A percentile compares a stretch with the other conserved stretches of the same genome.
These are phyloP conservation scores for Mycena venus DNA, from an alignment of 768 basidiomycete species.

Conservation along the genomic window DNA sequence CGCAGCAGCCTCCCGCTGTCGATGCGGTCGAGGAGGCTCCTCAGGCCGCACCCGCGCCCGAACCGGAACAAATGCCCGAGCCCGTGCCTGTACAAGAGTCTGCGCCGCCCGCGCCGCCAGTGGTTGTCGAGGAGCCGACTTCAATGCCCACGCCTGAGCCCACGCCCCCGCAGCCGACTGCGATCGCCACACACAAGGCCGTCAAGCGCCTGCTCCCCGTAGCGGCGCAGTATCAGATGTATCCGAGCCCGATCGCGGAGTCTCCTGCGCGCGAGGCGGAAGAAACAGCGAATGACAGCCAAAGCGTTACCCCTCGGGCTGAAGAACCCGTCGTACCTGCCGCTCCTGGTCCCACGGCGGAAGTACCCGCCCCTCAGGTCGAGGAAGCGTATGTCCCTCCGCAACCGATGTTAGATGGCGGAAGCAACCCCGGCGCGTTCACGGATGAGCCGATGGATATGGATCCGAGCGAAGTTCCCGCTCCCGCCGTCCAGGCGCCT, in stretches of 20 bases:
- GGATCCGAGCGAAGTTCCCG: slow-evolving; percentile 45
- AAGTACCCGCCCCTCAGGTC: slow-evolving; percentile 19
- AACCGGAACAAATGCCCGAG: neutral
- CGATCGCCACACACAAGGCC: slow-evolving; percentile 35
- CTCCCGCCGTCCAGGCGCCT: slow-evolving; percentile 36
- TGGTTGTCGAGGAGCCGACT: neutral
- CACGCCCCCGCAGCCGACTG: slow-evolving; percentile 39
- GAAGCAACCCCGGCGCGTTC: slow-evolving; percentile 64
- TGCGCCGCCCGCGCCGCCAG: neutral
- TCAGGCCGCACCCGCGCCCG: neutral
- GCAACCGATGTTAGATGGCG: slow-evolving; percentile 51
- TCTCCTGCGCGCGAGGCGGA: slow-evolving; percentile 74
- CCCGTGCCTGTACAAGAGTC: too few species aligned
- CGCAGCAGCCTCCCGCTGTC: neutral
- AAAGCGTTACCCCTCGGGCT: slow-evolving; percentile 49
- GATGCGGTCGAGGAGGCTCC: too few species aligned
- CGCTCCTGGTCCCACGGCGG: slow-evolving; percentile 18
- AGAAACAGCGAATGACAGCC: slow-evolving; percentile 46
- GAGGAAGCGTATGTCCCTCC: slow-evolving; percentile 51
- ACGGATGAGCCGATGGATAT: slow-evolving; percentile 65
- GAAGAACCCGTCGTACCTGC: slow-evolving; percentile 39
- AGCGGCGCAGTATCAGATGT: slow-evolving; percentile 38
- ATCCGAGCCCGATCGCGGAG: slow-evolving; percentile 78
- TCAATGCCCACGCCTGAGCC: neutral
- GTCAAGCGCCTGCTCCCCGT: slow-evolving; percentile 36